Percentiles rank a stretch among this genome's conserved stretches.
Evolutionary conservation across 768 basidiomycete species (phyloP).

Genomic region (Tylopilus sp.): DNA sequence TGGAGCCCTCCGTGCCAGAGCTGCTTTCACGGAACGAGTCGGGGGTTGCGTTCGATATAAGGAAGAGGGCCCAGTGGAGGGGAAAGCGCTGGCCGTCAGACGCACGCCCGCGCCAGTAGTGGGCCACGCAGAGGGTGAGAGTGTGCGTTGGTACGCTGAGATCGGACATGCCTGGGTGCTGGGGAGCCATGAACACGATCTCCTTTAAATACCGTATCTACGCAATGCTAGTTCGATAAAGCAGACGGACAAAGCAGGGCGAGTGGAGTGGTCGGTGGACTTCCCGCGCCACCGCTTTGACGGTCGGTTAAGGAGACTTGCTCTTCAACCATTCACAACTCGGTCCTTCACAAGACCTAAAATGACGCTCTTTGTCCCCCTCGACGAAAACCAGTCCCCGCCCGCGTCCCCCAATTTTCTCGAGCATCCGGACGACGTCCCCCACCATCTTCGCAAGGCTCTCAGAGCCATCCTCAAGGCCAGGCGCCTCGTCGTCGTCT

Average conservation of each 20-base stretch:
- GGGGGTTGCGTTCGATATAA: conserved; percentile 22
- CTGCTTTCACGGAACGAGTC: conserved; percentile 21
- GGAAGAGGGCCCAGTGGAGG: conserved; percentile 32
- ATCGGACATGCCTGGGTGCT: conserved; percentile 15
- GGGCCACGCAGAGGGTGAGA: conserved; percentile 27
- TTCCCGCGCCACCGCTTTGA: conserved; percentile 31
- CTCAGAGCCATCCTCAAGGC: conserved; percentile 74
- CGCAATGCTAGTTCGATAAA: conserved; percentile 12
- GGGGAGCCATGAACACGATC: background rate
- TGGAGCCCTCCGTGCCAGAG: conserved; percentile 20
- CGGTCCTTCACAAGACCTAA: conserved; percentile 14
- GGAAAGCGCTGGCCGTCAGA: conserved; percentile 21
- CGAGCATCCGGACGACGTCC: conserved; percentile 42
- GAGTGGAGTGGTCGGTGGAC: background rate
- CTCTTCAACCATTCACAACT: conserved; percentile 23
- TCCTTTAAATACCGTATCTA: conserved; percentile 13
- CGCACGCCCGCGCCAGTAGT: conserved; percentile 28
- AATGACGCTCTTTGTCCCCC: conserved; percentile 67
- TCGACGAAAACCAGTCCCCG: conserved; percentile 44
- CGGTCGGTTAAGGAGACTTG: background rate
- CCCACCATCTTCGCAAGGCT: conserved; percentile 48
- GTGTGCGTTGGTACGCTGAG: conserved; percentile 9
- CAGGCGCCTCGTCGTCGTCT: conserved; percentile 80
- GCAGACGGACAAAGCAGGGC: conserved; percentile 13
- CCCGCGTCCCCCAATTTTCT: conserved; percentile 59